Evolutionary conservation across 345 rosid species (phyloP).

Genomic region (Citrus reticulata): DNA sequence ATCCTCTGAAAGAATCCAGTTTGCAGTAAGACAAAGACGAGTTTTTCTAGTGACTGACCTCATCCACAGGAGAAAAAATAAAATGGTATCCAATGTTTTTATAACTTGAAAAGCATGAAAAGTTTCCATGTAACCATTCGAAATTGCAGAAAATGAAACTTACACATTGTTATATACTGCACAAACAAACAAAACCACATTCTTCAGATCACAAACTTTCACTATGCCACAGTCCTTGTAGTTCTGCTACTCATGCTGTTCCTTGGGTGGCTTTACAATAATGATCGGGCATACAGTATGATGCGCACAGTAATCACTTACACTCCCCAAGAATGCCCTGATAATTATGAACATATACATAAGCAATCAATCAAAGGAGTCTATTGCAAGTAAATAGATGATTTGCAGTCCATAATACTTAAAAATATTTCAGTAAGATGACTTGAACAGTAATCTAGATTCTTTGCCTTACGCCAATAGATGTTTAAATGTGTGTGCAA

Average conservation of each 20-base stretch:
- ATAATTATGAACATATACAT: background rate
- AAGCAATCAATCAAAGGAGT: background rate
- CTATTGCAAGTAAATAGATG: background rate
- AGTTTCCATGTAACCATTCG: background rate
- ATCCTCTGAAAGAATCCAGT: background rate
- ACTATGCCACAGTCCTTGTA: background rate
- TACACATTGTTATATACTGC: background rate
- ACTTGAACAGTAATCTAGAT: background rate
- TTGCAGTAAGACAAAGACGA: background rate
- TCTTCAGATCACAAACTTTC: background rate
- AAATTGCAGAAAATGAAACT: background rate
- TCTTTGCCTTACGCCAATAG: background rate
- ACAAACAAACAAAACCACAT: background rate
- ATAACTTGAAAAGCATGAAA: background rate
- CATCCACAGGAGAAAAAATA: background rate
- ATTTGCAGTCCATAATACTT: background rate
- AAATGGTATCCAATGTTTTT: background rate
- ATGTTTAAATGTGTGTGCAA: background rate
- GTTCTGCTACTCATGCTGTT: background rate
- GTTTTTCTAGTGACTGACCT: background rate
- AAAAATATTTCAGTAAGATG: background rate
- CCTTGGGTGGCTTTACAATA: conserved; percentile 59
- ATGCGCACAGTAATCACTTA: conserved; percentile 73
- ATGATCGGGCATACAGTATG: conserved; percentile 64
- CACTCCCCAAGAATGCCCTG: conserved; percentile 78